Evolutionary conservation across 805 yeast species (phyloP), one percentile per base, ranked within the genome.

Genomic region (Saturnispora saitoi): DNA sequence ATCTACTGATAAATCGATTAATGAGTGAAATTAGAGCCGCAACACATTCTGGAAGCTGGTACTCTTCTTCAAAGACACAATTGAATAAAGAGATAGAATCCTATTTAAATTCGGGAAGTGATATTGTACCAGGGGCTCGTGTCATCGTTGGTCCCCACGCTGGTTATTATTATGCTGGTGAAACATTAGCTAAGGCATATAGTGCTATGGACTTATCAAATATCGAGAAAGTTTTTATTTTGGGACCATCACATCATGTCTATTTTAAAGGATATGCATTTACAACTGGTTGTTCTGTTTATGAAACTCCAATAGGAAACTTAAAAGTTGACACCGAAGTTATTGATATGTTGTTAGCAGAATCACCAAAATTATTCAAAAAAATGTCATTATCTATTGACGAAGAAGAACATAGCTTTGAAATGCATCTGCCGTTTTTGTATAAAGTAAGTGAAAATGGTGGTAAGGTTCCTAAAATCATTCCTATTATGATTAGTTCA

Each of bases 191-290:
- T 0, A 80, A 85, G 60, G 77, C 95, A 0, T 91, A 86, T 58
- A 73, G 73, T 2, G 75, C 80, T 0, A 76, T 91, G 75, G 95
- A 86, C 58, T 63, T 80, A 0, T 55, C 73, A 1, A 67, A 68
- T 26, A 69, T 74, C 17, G 73, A 78, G 55, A 70, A 91, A 17
- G 77, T 93, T 1, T 86, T 93, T 55, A 70, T 93, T 1, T 62
- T 93, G 61, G 97, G 98, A 0, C 99, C 99, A 0, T 85, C 96
- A 0, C 99, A 93, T 62, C 95, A 86, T 63, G 82, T 85, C 8
- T 90, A 83, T 61, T 87, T 85, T 67, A 70, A 70, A 49, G 81
- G 83, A 26, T 70, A 72, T 26, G 84, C 77, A 1, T 65, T 77
- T 49, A 56, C 82, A 1, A 72, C 85, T 2, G 64, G 63, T 2